Evolutionary conservation across 2,329 filamentous ascomycete genomes (phyloP).

Genomic region (Botryotinia calthae): DNA sequence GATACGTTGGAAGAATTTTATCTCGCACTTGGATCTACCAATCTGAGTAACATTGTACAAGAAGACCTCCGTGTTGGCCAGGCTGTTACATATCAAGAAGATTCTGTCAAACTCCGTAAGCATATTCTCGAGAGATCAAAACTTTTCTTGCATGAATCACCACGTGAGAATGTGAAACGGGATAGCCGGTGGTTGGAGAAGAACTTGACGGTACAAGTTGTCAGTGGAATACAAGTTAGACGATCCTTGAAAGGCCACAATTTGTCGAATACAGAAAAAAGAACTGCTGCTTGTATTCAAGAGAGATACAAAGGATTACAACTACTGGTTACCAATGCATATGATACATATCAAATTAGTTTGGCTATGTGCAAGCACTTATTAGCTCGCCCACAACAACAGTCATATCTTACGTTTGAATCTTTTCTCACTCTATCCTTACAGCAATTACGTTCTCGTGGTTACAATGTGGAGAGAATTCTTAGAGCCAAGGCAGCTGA

Average conservation of each 20-base stretch:
- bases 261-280: constrained; percentile 69
- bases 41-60: constrained; percentile 73
- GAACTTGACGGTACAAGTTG: constrained; percentile 73
- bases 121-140: constrained; percentile 85
- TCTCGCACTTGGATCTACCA: constrained; percentile 70
- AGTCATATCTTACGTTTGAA: constrained; percentile 87
- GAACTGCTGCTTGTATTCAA: constrained; percentile 67
- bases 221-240: constrained; percentile 73
- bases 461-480: constrained; percentile 96
- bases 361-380: constrained; percentile 81
- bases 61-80: constrained; percentile 67
- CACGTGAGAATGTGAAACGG: constrained; percentile 73
- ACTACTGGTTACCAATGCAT: constrained; percentile 68
- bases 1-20: constrained; percentile 86
- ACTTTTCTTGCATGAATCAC: constrained; percentile 79
- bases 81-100: constrained; percentile 62
- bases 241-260: constrained; percentile 70
- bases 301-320: constrained; percentile 55
- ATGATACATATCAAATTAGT: constrained; percentile 89
- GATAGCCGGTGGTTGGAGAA: constrained; percentile 90
- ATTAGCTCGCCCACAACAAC: constrained; percentile 77
- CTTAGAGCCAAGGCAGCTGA: constrained; percentile 84
- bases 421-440: constrained; percentile 85
- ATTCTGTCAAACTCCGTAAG: constrained; percentile 68
- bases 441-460: constrained; percentile 75